Evolutionary conservation across 108 stramenopile genomes (phyloP).

Genomic region (Conticribra weissflogii): DNA sequence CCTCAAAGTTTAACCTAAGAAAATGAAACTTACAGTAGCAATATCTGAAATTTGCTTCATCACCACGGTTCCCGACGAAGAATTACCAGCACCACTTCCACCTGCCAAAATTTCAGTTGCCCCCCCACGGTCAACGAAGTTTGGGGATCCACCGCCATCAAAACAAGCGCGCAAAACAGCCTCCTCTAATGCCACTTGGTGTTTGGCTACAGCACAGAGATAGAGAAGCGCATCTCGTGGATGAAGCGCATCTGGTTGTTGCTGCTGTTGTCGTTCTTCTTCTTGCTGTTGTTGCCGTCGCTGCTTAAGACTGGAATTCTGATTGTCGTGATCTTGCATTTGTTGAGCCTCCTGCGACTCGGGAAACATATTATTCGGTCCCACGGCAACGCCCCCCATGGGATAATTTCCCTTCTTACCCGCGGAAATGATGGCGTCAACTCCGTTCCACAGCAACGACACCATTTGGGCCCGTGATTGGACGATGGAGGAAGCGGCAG

Average conservation of each 20-base stretch:
- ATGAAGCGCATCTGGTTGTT: background rate
- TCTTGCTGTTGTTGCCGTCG: background rate
- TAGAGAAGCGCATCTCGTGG: constrained; percentile 12
- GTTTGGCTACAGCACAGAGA: constrained; percentile 16
- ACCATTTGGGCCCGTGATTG: constrained; percentile 8
- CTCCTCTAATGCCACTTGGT: constrained; percentile 12
- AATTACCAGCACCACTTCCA: background rate
- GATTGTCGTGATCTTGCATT: no score
- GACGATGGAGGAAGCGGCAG: no score
- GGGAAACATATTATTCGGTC: no score
- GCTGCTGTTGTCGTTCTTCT: background rate
- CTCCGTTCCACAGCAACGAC: constrained; percentile 13
- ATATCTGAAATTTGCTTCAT: constrained; percentile 16
- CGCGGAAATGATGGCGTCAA: constrained; percentile 6
- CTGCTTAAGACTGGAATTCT: background rate
- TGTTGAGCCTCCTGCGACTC: background rate
- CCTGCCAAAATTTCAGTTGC: background rate
- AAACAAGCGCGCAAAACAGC: background rate
- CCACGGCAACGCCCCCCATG: background rate
- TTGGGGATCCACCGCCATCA: no score
- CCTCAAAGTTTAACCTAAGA: background rate
- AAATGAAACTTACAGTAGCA: constrained; percentile 5
- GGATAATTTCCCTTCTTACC: background rate
- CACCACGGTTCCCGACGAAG: background rate
- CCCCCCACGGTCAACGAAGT: no score